phyloP scores from a whole-genome alignment of 768 basidiomycete genomes.

The Suillus variegatus region DNA sequence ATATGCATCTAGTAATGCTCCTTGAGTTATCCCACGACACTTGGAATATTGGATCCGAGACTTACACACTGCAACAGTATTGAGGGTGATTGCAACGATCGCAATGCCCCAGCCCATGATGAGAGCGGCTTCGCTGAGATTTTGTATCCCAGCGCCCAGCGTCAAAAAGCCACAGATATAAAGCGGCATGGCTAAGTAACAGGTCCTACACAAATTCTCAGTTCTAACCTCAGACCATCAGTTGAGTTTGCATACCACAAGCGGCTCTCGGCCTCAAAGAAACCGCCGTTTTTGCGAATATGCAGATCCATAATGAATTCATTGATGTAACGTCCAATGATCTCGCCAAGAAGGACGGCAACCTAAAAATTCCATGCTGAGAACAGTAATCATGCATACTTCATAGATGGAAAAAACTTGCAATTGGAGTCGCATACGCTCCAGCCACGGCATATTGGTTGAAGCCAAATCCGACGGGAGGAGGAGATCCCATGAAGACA shows the following conservation, averaged over 20 bases:
- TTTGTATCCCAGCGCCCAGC: slow-evolving; percentile 40
- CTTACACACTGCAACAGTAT: slow-evolving; percentile 42
- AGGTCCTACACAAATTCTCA: slow-evolving; percentile 26
- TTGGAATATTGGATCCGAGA: slow-evolving; percentile 4
- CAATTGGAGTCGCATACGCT: slow-evolving; percentile 46
- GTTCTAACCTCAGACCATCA: not conserved
- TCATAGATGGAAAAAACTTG: slow-evolving; percentile 16
- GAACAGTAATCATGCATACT: too few relatives aligned
- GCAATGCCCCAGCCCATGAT: slow-evolving; percentile 49
- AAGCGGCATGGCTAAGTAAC: slow-evolving; percentile 42
- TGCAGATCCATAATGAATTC: slow-evolving; percentile 48
- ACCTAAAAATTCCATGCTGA: slow-evolving; percentile 30
- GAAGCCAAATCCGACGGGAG: slow-evolving; percentile 50
- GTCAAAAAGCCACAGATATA: slow-evolving; percentile 43
- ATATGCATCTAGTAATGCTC: slow-evolving; percentile 33
- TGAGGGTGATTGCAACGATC: slow-evolving; percentile 35
- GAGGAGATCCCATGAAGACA: slow-evolving; percentile 50
- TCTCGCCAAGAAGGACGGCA: slow-evolving; percentile 52
- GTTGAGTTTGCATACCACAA: slow-evolving; percentile 33
- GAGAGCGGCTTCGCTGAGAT: slow-evolving; percentile 28
- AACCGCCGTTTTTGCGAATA: slow-evolving; percentile 48
- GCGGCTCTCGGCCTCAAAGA: slow-evolving; percentile 55
- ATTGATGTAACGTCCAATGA: slow-evolving; percentile 51
- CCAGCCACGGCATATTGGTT: slow-evolving; percentile 41
- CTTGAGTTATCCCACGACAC: not conserved